Conservation (phyloP, 2,329 filamentous ascomycete genomes). For the Thelonectria rubi region DNA sequence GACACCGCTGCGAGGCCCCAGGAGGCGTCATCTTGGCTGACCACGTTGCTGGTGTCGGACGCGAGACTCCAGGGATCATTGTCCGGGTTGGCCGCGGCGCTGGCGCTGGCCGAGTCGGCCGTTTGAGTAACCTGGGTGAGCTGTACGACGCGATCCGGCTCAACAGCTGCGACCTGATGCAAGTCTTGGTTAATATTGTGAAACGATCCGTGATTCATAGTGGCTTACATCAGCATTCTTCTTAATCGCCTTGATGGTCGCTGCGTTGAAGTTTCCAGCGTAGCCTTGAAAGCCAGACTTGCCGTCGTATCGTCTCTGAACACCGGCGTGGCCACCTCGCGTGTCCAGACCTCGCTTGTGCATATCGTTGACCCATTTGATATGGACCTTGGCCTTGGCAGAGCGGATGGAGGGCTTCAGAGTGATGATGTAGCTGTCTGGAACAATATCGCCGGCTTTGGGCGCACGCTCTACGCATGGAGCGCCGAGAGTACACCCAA, state of each 20-base stretch:
- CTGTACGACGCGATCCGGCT: slow-evolving; percentile 2
- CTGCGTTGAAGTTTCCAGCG: slow-evolving; percentile 2
- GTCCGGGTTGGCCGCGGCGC: background rate
- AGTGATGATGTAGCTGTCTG: slow-evolving; percentile 9
- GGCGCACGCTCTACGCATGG: background rate
- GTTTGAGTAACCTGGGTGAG: background rate
- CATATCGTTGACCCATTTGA: slow-evolving; percentile 7
- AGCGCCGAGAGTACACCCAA: background rate
- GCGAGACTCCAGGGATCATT: background rate
- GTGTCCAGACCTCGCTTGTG: background rate
- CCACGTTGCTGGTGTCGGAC: no score
- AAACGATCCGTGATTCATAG: background rate
- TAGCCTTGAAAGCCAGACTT: slow-evolving; percentile 11
- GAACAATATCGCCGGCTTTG: background rate
- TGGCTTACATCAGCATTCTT: slow-evolving; percentile 3
- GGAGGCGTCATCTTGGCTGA: background rate
- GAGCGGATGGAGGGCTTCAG: background rate
- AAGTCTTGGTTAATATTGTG: background rate
- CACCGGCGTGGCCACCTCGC: background rate
- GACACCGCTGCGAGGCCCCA: no score
- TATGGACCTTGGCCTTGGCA: background rate
- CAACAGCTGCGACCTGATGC: background rate
- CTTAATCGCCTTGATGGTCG: slow-evolving; percentile 4
- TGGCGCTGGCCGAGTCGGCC: no score
- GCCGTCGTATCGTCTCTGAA: slow-evolving; percentile 2